A percentile compares a stretch with the other conserved stretches of the same genome.
Conservation (phyloP, 179 eudicot genomes). For the Actinidia polygama region DNA sequence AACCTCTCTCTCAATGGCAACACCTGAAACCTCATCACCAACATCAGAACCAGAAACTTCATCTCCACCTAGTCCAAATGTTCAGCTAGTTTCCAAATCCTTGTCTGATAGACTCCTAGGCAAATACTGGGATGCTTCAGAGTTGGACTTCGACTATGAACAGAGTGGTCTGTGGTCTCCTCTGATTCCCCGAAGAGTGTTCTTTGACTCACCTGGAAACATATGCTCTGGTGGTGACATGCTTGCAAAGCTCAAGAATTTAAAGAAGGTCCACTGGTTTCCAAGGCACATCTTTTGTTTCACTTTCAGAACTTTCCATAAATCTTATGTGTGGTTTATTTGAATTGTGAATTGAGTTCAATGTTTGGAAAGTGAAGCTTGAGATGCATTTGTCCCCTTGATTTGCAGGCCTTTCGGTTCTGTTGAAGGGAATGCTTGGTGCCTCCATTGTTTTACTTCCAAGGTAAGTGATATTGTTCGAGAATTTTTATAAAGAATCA, state of each 20-base stretch:
- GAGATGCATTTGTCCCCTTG: not conserved
- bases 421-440: conserved; percentile 3
- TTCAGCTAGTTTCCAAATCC: conserved; percentile 52
- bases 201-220: conserved; percentile 36
- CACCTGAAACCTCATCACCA: conserved; percentile 7
- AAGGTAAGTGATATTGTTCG: no score
- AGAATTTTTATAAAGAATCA: no score
- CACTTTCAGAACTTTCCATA: not conserved
- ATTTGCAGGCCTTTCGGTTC: conserved; percentile 19
- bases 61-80: conserved; percentile 27
- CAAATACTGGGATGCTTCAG: conserved; percentile 64
- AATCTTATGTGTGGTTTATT: not conserved
- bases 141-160: conserved; percentile 62
- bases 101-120: conserved; percentile 59
- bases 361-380: not conserved
- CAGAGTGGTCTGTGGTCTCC: conserved; percentile 75
- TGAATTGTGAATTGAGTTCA: not conserved
- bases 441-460: no score
- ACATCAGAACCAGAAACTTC: conserved; percentile 5
- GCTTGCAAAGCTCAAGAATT: conserved; percentile 24
- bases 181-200: conserved; percentile 43
- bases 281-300: conserved; percentile 11
- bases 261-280: conserved; percentile 27
- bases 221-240: conserved; percentile 27
- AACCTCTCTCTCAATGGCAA: not conserved